Evolutionary conservation across 2,329 filamentous ascomycete species (phyloP).

Genomic region (Zelopaecilomyces penicillatus): DNA sequence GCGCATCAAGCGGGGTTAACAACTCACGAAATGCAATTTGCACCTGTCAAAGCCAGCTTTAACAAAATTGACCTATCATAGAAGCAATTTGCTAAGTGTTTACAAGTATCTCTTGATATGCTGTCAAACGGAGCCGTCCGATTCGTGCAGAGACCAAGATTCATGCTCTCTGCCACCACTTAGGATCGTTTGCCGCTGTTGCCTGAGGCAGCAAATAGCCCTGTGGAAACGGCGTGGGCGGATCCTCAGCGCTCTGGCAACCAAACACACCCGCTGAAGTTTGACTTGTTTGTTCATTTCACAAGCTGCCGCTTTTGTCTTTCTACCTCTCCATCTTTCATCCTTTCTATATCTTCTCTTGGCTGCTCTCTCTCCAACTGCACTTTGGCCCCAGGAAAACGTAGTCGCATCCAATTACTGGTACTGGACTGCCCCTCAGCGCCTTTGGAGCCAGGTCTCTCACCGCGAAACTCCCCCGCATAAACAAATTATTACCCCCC

Average conservation of each 20-base stretch:
- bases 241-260: conserved; percentile 6
- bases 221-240: neutral
- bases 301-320: conserved; percentile 3
- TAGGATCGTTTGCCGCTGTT: neutral
- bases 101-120: too few relatives aligned
- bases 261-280: conserved; percentile 1
- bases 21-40: too few relatives aligned
- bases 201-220: conserved; percentile 6
- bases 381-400: neutral
- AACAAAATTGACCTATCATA: too few relatives aligned
- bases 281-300: conserved; percentile 2
- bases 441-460: conserved; percentile 4
- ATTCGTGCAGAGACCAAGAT: too few relatives aligned
- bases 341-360: conserved; percentile 4
- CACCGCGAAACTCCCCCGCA: conserved; percentile 16
- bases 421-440: conserved; percentile 1
- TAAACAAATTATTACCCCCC: conserved; percentile 9
- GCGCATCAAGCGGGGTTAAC: too few relatives aligned
- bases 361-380: neutral
- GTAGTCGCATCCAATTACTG: too few relatives aligned
- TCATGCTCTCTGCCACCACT: too few relatives aligned
- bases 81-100: too few relatives aligned
- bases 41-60: too few relatives aligned
- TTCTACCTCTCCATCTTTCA: conserved; percentile 5
- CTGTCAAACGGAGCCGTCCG: too few relatives aligned